phyloP scores from a whole-genome alignment of 257 asterid genomes.

The Avicennia marina region DNA sequence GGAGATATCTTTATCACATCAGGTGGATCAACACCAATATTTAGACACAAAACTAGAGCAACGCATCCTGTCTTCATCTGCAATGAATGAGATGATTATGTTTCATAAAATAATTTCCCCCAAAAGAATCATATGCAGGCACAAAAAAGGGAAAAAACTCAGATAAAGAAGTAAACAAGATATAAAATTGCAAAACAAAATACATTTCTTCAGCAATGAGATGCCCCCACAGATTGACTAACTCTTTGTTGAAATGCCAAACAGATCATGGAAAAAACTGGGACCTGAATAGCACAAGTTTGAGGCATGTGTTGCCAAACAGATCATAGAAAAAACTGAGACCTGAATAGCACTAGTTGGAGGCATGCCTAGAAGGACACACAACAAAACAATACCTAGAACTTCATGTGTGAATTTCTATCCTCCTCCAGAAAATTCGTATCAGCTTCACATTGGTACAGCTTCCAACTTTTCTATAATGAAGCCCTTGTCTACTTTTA shows the following conservation, averaged over 20 bases:
- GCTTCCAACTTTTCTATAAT: not conserved
- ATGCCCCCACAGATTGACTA: too few species aligned
- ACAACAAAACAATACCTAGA: too few species aligned
- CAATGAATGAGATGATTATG: constrained; percentile 26
- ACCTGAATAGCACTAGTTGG: too few species aligned
- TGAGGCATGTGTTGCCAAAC: too few species aligned
- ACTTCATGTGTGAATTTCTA: too few species aligned
- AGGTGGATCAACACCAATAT: constrained; percentile 95
- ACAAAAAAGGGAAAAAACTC: not conserved
- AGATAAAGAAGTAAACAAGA: not conserved
- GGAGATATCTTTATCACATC: constrained; percentile 99
- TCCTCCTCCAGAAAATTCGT: too few species aligned
- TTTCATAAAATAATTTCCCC: not conserved
- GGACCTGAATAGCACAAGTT: too few species aligned
- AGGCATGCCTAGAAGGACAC: too few species aligned
- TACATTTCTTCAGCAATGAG: too few species aligned
- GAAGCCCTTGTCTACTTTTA: not conserved
- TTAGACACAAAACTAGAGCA: constrained; percentile 93
- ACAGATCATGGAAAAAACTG: not conserved
- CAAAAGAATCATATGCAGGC: not conserved
- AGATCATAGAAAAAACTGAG: too few species aligned
- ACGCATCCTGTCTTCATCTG: constrained; percentile 99
- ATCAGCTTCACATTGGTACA: too few species aligned
- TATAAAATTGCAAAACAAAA: not conserved
- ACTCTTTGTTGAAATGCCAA: not conserved